These are phyloP conservation scores for Talaromyces marneffei DNA, from an alignment of 2,329 filamentous ascomycete genomes.

Conservation along the genomic window DNA sequence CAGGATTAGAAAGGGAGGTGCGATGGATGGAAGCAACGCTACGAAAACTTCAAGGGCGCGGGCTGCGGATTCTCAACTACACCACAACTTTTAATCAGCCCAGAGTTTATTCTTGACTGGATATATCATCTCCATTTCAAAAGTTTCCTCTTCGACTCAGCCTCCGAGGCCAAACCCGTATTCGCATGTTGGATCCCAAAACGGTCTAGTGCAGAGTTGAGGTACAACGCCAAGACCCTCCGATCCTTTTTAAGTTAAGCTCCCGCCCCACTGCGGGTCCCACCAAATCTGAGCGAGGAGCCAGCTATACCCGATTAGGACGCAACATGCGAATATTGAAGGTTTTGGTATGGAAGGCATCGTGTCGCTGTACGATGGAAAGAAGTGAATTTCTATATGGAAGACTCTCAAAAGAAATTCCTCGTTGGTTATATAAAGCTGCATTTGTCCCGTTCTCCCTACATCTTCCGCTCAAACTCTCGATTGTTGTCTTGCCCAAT, in stretches of 20 bases:
- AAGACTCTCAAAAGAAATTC: too few species aligned
- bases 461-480: not conserved
- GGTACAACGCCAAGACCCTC: not conserved
- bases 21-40: constrained; percentile 15
- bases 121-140: too few species aligned
- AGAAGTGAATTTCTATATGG: too few species aligned
- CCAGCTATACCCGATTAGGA: constrained; percentile 6
- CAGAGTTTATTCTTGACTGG: not conserved
- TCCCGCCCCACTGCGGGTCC: not conserved
- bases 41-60: constrained; percentile 10
- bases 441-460: too few species aligned
- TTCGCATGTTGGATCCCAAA: constrained; percentile 11
- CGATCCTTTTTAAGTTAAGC: not conserved
- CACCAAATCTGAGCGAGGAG: not conserved
- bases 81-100: constrained; percentile 1
- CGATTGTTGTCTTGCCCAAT: too few species aligned
- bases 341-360: not conserved
- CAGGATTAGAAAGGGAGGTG: constrained; percentile 10
- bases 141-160: not conserved
- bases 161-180: not conserved
- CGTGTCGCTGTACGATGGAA: too few species aligned
- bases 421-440: not conserved
- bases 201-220: not conserved
- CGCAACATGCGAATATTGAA: constrained; percentile 9
- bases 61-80: constrained; percentile 15